These are phyloP conservation scores for Suhomyces sp. DNA, from an alignment of 805 yeast species.

Conservation along the genomic window DNA sequence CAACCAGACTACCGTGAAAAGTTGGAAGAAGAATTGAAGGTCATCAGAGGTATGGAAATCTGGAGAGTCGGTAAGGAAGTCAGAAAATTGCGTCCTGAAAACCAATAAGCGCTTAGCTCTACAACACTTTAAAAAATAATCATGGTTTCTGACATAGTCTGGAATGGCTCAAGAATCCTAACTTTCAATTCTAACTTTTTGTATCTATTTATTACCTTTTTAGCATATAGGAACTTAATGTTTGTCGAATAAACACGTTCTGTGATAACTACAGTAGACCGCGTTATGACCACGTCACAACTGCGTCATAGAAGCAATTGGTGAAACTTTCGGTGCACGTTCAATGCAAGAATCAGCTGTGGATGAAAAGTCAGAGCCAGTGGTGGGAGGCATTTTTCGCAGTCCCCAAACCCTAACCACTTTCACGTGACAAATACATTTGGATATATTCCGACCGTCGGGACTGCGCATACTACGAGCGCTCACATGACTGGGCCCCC, in stretches of 20 bases:
- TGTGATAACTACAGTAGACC: background rate
- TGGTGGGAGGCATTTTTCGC: background rate
- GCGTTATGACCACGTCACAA: background rate
- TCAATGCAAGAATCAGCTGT: background rate
- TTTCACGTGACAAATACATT: background rate
- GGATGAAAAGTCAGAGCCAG: background rate
- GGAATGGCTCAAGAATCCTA: slow-evolving; percentile 35
- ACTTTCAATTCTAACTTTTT: slow-evolving; percentile 15
- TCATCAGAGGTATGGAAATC: slow-evolving; percentile 97
- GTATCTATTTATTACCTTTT: slow-evolving; percentile 7
- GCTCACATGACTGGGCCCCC: background rate
- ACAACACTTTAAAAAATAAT: background rate
- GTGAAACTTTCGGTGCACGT: background rate
- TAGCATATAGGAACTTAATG: slow-evolving; percentile 34
- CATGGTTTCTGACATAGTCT: slow-evolving; percentile 25
- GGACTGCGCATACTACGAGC: background rate
- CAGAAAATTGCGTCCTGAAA: slow-evolving; percentile 99
- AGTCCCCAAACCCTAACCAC: slow-evolving; percentile 2
- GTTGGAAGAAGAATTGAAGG: slow-evolving; percentile 88
- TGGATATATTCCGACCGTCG: background rate
- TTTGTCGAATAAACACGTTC: slow-evolving; percentile 47
- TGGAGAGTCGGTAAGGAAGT: slow-evolving; percentile 99
- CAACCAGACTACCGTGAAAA: slow-evolving; percentile 96
- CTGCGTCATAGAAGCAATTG: background rate
- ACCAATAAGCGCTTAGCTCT: slow-evolving; percentile 55